phyloP scores from a whole-genome alignment of 176 grass and related monocot genomes.

The Triticum monococcum region DNA sequence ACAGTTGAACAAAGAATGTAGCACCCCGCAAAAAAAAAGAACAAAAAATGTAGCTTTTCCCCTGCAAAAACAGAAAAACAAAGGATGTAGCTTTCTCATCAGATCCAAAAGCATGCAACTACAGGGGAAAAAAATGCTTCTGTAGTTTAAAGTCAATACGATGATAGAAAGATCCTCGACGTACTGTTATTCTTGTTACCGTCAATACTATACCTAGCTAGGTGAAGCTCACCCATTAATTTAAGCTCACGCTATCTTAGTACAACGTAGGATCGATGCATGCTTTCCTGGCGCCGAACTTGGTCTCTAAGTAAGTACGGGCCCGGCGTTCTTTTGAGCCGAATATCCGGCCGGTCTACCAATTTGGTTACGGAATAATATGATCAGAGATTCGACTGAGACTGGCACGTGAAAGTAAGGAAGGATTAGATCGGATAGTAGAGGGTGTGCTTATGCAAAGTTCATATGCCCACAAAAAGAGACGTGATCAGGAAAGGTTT shows the following conservation, averaged over 20 bases:
- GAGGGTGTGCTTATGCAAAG: constrained; percentile 4
- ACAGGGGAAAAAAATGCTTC: background rate
- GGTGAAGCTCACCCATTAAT: background rate
- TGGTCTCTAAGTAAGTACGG: background rate
- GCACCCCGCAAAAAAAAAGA: too few species aligned
- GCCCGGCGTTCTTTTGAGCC: background rate
- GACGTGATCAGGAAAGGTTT: background rate
- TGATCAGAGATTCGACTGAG: background rate
- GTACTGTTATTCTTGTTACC: background rate
- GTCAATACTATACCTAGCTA: background rate
- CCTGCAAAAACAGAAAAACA: too few species aligned
- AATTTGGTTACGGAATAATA: background rate
- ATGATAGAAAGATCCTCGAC: background rate
- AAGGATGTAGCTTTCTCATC: too few species aligned
- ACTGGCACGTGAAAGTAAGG: background rate
- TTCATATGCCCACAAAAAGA: constrained; percentile 16
- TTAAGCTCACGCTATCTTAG: background rate
- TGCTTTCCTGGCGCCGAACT: background rate
- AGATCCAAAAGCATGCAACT: background rate
- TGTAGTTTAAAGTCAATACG: background rate
- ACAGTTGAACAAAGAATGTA: background rate
- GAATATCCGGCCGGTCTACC: background rate
- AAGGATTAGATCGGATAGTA: constrained; percentile 8
- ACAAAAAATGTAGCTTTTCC: too few species aligned
- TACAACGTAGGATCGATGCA: background rate